These are phyloP conservation scores for Cryphonectria naterciae DNA, from an alignment of 2,329 filamentous ascomycete species.

Conservation along the genomic window DNA sequence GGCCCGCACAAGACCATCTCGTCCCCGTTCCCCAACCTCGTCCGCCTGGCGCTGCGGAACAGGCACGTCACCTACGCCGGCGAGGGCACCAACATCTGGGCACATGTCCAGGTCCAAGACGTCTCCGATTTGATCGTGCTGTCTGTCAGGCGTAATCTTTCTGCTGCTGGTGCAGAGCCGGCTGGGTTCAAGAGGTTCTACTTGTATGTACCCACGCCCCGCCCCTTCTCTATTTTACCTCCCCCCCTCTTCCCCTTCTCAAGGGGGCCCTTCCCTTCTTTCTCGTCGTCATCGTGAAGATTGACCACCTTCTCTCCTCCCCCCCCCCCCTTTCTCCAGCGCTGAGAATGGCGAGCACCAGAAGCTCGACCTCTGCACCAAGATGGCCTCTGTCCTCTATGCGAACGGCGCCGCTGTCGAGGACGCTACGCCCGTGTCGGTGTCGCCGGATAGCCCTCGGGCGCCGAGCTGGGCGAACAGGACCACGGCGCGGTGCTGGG, in stretches of 20 bases:
- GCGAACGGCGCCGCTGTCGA: constrained; percentile 1
- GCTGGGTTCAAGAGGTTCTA: constrained; percentile 15
- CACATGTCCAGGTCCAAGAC: constrained; percentile 13
- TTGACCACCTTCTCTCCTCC: background rate
- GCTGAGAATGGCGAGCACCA: constrained; percentile 20
- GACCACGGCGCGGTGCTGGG: constrained; percentile 8
- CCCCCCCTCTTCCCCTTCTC: background rate
- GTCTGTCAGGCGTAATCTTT: background rate
- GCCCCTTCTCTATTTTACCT: background rate
- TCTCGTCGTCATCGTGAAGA: too few species aligned
- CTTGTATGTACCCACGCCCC: constrained; percentile 1
- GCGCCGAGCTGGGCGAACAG: constrained; percentile 3
- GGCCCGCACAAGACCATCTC: constrained; percentile 16
- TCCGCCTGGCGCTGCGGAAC: constrained; percentile 14
- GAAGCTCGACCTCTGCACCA: constrained; percentile 9
- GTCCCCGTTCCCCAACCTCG: constrained; percentile 13
- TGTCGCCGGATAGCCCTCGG: background rate
- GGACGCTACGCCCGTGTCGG: constrained; percentile 10
- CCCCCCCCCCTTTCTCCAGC: background rate
- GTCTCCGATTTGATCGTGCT: constrained; percentile 8
- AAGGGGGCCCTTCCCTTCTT: too few species aligned
- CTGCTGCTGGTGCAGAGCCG: constrained; percentile 1
- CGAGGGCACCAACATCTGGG: constrained; percentile 18
- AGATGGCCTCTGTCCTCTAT: constrained; percentile 13
- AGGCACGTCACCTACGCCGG: constrained; percentile 12